Evolutionary conservation across 2,329 filamentous ascomycete species (phyloP), one percentile per base, ranked within the genome.

Genomic region (Talaromyces verruculosus): DNA sequence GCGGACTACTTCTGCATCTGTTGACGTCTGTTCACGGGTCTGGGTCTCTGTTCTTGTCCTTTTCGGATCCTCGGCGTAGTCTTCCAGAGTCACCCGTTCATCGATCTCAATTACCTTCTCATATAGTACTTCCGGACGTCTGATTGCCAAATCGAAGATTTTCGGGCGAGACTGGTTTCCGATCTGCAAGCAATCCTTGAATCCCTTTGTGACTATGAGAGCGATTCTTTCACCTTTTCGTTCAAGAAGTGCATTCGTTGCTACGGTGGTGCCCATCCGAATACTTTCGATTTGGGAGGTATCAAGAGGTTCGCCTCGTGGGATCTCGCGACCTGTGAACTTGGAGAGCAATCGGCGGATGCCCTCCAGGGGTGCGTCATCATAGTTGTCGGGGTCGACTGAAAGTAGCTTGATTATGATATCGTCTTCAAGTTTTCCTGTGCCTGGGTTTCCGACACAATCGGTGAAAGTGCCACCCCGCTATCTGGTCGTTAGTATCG

Each of bases 251-350:
- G 93, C 93, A 77, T 97, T 97, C 0, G 93, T 97, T 10, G 93
- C 93, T 13, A 97, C 93, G 0, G 93, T 97, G 1, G 93, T 97
- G 53, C 93, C 93, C 93, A 97, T 97, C 58, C 93, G 89, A 75
- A 97, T 97, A 64, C 91, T 93, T 71, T 95, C 91, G 71, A 97
- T 96, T 73, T 88, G 81, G 19, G 88, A 87, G 0, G 93, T 97
- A 76, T 97, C 92, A 8, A 97, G 82, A 0, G 90, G 82, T 75
- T 93, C 83, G 30, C 92, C 92, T 58, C 93, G 88, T 3, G 91
- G 91, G 53, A 96, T 93, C 4, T 94, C 89, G 66, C 85, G 84
- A 63, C 85, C 84, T 1, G 88, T 87, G 77, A 96, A 96, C 71
- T 87, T 88, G 70, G 89, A 89, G 78, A 97, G 87, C 65, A 97